These are phyloP conservation scores for Leptomonas seymouri DNA, from an alignment of 208 protist species.

Conservation along the genomic window DNA sequence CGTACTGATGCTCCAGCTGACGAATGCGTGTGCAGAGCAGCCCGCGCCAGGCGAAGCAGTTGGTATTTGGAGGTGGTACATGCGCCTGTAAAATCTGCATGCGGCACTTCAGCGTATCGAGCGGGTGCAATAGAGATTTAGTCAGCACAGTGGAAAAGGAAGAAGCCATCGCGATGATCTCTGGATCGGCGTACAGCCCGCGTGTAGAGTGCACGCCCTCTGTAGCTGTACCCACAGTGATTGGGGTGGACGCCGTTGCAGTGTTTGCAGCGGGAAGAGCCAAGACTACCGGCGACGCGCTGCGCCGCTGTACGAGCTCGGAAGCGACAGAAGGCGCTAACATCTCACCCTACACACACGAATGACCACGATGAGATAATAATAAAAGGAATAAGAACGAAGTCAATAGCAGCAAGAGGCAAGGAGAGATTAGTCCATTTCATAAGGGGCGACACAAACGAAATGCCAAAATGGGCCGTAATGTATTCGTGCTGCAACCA, in stretches of 20 bases:
- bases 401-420: too few relatives aligned
- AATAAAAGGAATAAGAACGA: background rate
- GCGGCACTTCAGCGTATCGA: slow-evolving; percentile 87
- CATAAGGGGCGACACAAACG: too few relatives aligned
- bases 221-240: too few relatives aligned
- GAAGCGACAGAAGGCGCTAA: slow-evolving; percentile 4
- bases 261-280: background rate
- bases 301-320: background rate
- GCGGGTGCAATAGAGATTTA: slow-evolving; percentile 78
- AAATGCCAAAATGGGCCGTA: too few relatives aligned
- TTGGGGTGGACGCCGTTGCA: too few relatives aligned
- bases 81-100: slow-evolving; percentile 52
- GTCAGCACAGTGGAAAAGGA: slow-evolving; percentile 54
- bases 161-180: slow-evolving; percentile 47
- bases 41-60: background rate
- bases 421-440: too few relatives aligned
- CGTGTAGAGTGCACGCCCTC: background rate
- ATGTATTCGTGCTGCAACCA: too few relatives aligned
- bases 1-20: slow-evolving; percentile 46
- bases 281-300: background rate
- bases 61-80: slow-evolving; percentile 5
- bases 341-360: background rate
- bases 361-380: background rate
- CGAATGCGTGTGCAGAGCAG: slow-evolving; percentile 12
- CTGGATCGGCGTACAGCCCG: slow-evolving; percentile 12